Base-by-base conservation (phyloP, 495 filamentous ascomycete species). In the Penicillium soppii region DNA sequence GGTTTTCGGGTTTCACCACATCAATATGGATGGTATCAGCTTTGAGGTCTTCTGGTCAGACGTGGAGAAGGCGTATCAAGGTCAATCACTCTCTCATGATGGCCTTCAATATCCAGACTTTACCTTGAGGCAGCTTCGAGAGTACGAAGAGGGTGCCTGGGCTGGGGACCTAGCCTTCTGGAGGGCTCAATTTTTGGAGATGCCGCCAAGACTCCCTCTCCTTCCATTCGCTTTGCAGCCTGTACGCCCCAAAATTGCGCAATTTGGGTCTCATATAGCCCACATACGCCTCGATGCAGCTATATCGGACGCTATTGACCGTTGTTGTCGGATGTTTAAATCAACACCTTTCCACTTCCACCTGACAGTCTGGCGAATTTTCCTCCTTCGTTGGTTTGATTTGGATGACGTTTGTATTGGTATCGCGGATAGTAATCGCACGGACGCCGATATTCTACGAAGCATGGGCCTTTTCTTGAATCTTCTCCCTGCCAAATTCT, bases 381-480 rank as follows among this genome's bases (percentile, higher is more conserved):
- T 79, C 23, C 56, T 77, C 0, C 42, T 52, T 1, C 50, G 61
- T 0, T 56, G 58, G 19, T 47, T 60, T 2, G 46, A 69, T 8
- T 40, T 43, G 1, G 57, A 72, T 0, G 62, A 75, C 16, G 19
- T 79, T 22, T 69, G 54, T 27, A 75, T 80, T 23, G 76, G 77
- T 3, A 64, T 81, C 12, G 69, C 65, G 0, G 71, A 76, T 52
- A 69, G 62, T 5, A 73, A 73, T 47, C 66, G 76, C 5, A 54
- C 64, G 0, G 57, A 70, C 16, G 27, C 36, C 13, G 61, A 62
- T 7, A 29, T 70, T 2, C 26, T 64, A n/a, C 43, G 53, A 4
- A 73, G 48, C 10, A 53, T 82, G 13, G 74, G 82, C 7, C 45
- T 69, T 23, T 54, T 75, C 67, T 27, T 80, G 7, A 82, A 85